Base-by-base conservation (phyloP, 768 basidiomycete genomes). In the Trametes cingulata region DNA sequence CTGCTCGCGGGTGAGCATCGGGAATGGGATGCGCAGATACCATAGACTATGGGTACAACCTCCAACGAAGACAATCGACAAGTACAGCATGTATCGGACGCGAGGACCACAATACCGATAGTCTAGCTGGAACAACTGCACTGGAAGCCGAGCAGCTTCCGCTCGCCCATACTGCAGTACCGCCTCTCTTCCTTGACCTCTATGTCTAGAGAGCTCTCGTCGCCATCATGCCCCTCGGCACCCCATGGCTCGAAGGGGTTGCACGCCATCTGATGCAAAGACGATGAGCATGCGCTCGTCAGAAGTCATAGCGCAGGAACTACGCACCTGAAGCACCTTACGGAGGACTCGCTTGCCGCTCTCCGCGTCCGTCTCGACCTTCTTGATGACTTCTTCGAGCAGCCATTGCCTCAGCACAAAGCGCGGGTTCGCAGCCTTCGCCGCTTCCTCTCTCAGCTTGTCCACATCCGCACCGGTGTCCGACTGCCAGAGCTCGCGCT, bases 331-430 rank as follows among this genome's bases (percentile, higher is more conserved):
- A 73, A 97, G 76, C 17, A 97, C 88, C 73, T 93, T 92, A 13
- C 85, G 85, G 51, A 98, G 75, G 2, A 90, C 75, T 58, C 80
- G 77, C 75, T 85, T 87, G 48, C 89, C 90, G 59, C 75, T 82
- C 20, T 77, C 76, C 10, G 77, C 70, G 67, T 94, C 90, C 60
- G 74, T 73, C 69, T 94, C 90, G 1, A 93, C 82, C 63, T 82
- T 82, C 62, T 75, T 73, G 69, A 98, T 98, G 22, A 92, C 88
- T 69, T 98, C 95, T 71, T 98, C 95, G 35, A 99, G 78, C 9
- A 98, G 76, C 97, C 97, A 98, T 74, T 98, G 97, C 60, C 97
- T 79, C 60, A 98, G 74, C 35, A 96, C 86, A 73, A 99, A 98
- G 36, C 95, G 80, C 17, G 97, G 97, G 70, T 99, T 99, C 27